A percentile compares a stretch with the other conserved stretches of the same genome.
Conservation (phyloP, 352 stramenopile genomes). For the Phytophthora fragariaefolia region DNA sequence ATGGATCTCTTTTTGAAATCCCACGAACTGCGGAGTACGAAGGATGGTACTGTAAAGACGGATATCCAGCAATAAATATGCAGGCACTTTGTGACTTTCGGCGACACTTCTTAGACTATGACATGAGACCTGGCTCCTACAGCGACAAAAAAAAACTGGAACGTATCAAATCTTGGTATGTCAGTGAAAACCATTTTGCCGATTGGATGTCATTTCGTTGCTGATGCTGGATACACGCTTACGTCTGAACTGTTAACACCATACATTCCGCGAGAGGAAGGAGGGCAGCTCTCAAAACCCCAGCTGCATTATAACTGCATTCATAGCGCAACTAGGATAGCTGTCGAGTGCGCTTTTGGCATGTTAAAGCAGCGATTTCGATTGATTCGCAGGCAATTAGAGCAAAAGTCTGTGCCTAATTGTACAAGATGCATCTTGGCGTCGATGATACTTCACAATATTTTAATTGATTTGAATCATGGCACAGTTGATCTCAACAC, state of each 20-base stretch:
- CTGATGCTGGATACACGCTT: neutral
- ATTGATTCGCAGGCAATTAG: neutral
- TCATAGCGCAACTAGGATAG: neutral
- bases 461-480: neutral
- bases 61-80: slow-evolving; percentile 3
- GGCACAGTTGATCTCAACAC: neutral
- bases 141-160: slow-evolving; percentile 25
- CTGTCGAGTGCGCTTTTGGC: neutral
- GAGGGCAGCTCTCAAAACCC: neutral
- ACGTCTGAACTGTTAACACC: neutral
- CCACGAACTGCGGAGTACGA: slow-evolving; percentile 3
- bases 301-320: neutral
- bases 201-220: neutral
- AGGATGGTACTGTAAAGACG: slow-evolving; percentile 4
- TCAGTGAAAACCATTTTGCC: neutral
- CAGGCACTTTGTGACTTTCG: slow-evolving; percentile 1
- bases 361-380: neutral
- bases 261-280: neutral
- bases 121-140: neutral
- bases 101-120: slow-evolving; percentile 4
- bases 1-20: slow-evolving; percentile 2
- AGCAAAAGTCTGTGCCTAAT: neutral
- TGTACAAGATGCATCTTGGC: neutral
- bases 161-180: too few species aligned
- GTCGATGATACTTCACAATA: neutral